These are phyloP conservation scores for Trypethelium eluteriae DNA, from an alignment of 495 filamentous ascomycete genomes.

Conservation along the genomic window DNA sequence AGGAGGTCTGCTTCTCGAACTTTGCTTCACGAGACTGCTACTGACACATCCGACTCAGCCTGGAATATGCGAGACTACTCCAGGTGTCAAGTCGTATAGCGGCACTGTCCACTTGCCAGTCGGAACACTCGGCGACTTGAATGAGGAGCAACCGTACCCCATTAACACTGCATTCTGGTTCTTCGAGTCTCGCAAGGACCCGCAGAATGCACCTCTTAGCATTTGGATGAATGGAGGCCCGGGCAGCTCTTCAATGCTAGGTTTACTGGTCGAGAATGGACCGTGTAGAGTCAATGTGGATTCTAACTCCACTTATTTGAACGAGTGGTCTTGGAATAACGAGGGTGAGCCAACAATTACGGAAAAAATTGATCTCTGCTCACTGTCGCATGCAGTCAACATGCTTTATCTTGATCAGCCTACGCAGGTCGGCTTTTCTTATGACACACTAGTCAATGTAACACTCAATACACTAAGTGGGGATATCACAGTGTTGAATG, in stretches of 20 bases:
- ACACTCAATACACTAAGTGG: constrained; percentile 32
- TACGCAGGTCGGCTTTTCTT: constrained; percentile 35
- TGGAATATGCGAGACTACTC: constrained; percentile 31
- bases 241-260: constrained; percentile 22
- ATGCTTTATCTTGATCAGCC: constrained; percentile 28
- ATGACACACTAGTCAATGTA: constrained; percentile 34
- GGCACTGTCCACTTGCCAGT: constrained; percentile 48
- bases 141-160: constrained; percentile 48
- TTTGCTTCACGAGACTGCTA: constrained; percentile 1
- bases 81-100: constrained; percentile 29
- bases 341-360: constrained; percentile 6
- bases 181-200: constrained; percentile 55
- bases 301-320: constrained; percentile 31
- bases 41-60: constrained; percentile 26
- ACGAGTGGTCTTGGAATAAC: constrained; percentile 30
- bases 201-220: constrained; percentile 50
- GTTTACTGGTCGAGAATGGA: constrained; percentile 29
- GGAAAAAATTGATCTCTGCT: constrained; percentile 8
- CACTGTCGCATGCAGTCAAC: constrained; percentile 13
- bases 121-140: constrained; percentile 35
- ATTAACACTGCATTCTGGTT: constrained; percentile 80
- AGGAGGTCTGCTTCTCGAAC: constrained; percentile 42
- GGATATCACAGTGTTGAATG: constrained; percentile 9
- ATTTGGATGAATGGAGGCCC: constrained; percentile 21
- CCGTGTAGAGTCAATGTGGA: constrained; percentile 30